phyloP scores from a whole-genome alignment of 2,329 filamentous ascomycete genomes.

The Leptographium lundbergii region DNA sequence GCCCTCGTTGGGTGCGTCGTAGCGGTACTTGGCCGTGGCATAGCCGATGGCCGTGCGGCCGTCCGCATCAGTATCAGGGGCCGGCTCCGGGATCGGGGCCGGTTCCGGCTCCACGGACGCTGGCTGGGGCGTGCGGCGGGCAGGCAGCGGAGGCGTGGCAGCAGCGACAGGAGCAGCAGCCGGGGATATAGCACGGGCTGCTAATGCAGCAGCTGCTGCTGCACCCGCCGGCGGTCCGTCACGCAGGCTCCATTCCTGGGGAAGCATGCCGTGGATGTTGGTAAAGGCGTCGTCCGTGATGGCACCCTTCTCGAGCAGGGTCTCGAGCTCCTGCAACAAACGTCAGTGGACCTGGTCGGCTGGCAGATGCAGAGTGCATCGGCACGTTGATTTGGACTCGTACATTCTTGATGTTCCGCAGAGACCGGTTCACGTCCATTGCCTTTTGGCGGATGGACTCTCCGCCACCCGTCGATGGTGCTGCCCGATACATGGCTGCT shows the following conservation, averaged over 20 bases:
- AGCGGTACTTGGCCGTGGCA: slow-evolving; percentile 73
- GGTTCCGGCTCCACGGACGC: slow-evolving; percentile 29
- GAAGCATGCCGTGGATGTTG: slow-evolving; percentile 61
- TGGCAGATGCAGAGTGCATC: no score
- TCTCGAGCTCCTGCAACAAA: slow-evolving; percentile 5
- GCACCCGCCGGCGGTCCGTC: slow-evolving; percentile 21
- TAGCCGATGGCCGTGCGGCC: slow-evolving; percentile 52
- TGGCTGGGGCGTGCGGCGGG: slow-evolving; percentile 23
- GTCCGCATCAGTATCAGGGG: slow-evolving; percentile 15
- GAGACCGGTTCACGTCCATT: slow-evolving; percentile 67
- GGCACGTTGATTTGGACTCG: not conserved
- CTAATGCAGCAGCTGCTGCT: slow-evolving; percentile 13
- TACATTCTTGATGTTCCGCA: slow-evolving; percentile 79
- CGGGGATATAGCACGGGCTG: slow-evolving; percentile 21
- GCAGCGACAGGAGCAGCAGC: slow-evolving; percentile 12
- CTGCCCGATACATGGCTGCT: not conserved
- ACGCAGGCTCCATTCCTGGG: slow-evolving; percentile 51
- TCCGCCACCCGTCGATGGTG: not conserved
- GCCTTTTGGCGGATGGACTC: slow-evolving; percentile 34
- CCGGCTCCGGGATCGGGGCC: slow-evolving; percentile 4
- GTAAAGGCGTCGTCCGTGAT: slow-evolving; percentile 67
- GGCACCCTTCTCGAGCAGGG: slow-evolving; percentile 69
- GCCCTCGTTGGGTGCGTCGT: slow-evolving; percentile 64
- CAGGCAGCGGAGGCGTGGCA: slow-evolving; percentile 15
- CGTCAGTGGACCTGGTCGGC: not conserved